Conservation (phyloP, 192 early-diverging fungal species). For the Geosiphon pyriformis region DNA sequence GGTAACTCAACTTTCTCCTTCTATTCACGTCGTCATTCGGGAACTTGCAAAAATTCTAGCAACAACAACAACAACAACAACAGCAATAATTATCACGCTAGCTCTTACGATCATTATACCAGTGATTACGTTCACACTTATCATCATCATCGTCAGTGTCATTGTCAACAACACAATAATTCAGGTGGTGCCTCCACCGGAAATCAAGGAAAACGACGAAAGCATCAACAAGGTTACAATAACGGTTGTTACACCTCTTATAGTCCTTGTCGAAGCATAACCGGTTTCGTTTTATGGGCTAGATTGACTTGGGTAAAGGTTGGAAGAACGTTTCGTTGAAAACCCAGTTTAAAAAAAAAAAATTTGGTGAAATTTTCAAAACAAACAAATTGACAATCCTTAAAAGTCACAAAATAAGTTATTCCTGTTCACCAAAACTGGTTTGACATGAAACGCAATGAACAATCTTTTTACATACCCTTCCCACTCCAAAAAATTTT, state of each 20-base stretch:
- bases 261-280: conserved; percentile 20
- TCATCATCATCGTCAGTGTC: conserved; percentile 19
- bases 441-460: not conserved
- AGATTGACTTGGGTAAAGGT: conserved; percentile 25
- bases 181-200: too few species aligned
- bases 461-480: not conserved
- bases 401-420: too few species aligned
- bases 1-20: not conserved
- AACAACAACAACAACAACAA: too few species aligned
- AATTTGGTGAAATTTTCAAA: too few species aligned
- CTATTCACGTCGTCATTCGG: not conserved
- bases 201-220: conserved; percentile 2
- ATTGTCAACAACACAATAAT: conserved; percentile 2
- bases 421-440: too few species aligned
- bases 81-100: too few species aligned
- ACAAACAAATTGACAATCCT: too few species aligned
- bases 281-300: conserved; percentile 17
- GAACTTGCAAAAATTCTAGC: not conserved
- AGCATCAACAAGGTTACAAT: conserved; percentile 5
- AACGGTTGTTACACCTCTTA: not conserved
- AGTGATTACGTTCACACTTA: not conserved
- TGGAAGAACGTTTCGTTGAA: conserved; percentile 21
- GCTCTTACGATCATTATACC: not conserved
- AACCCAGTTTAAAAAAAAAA: not conserved
- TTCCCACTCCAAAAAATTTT: not conserved